These are phyloP conservation scores for Vigna angularis DNA, from an alignment of 306 rosid species.

Conservation along the genomic window DNA sequence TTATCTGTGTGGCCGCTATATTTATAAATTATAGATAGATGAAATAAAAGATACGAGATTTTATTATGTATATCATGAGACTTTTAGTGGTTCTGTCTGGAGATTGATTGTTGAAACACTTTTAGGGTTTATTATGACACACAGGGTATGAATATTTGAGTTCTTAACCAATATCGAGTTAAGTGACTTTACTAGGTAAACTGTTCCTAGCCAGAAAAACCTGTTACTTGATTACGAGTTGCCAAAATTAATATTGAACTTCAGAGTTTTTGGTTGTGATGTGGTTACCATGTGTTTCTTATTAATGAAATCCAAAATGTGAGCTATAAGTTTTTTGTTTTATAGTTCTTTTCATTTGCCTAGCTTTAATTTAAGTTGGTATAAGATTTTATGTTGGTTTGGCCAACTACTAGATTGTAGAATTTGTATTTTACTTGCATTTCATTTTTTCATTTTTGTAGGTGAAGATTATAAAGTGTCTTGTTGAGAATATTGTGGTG, in stretches of 20 bases:
- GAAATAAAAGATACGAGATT: not conserved
- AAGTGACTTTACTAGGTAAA: not conserved
- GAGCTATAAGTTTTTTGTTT: not conserved
- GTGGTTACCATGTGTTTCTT: not conserved
- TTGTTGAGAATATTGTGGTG: conserved; percentile 88
- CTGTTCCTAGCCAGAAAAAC: not conserved
- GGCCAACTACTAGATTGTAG: not conserved
- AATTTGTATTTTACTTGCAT: not conserved
- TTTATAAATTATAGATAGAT: not conserved
- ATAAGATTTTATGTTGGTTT: not conserved
- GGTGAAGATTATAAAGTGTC: conserved; percentile 90
- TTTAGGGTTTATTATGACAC: not conserved
- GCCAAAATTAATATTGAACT: not conserved
- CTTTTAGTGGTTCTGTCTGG: not conserved
- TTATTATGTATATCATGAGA: not conserved
- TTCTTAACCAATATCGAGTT: not conserved
- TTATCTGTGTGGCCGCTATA: not conserved
- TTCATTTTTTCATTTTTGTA: conserved; percentile 37
- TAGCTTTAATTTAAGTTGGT: conserved; percentile 10
- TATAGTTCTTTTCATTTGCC: not conserved
- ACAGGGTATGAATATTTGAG: not conserved
- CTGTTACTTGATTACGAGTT: not conserved
- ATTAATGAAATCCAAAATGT: not conserved
- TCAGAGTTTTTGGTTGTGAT: conserved; percentile 5
- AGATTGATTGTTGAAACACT: conserved; percentile 1